These are phyloP conservation scores for Arthrobotrys pseudoclavata DNA, from an alignment of 2,329 filamentous ascomycete species.

Conservation along the genomic window DNA sequence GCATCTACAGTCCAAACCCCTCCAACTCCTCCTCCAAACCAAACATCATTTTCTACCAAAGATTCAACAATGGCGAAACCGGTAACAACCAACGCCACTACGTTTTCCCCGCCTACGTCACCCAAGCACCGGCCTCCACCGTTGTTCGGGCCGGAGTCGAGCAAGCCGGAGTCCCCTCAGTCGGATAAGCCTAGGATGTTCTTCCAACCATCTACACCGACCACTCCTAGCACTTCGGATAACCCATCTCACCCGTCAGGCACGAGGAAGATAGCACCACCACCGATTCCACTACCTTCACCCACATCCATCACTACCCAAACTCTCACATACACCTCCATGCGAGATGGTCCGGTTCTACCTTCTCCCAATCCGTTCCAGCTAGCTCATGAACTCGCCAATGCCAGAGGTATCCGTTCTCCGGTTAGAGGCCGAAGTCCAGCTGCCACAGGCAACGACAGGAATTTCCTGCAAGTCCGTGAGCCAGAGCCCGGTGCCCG, in stretches of 20 bases:
- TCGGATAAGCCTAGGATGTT: slow-evolving; percentile 58
- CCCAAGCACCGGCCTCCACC: slow-evolving; percentile 58
- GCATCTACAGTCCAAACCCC: slow-evolving; percentile 58
- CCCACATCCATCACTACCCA: slow-evolving; percentile 52
- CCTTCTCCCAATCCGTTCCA: slow-evolving; percentile 58
- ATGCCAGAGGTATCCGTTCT: slow-evolving; percentile 59
- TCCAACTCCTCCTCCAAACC: slow-evolving; percentile 58
- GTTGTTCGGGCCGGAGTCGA: slow-evolving; percentile 46
- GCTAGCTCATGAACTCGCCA: slow-evolving; percentile 57
- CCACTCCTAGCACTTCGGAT: slow-evolving; percentile 55
- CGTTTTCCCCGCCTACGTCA: slow-evolving; percentile 58
- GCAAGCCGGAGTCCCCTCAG: slow-evolving; percentile 50
- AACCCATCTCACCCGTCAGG: slow-evolving; percentile 56
- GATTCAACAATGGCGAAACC: slow-evolving; percentile 57
- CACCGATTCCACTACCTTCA: slow-evolving; percentile 55
- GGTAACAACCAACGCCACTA: slow-evolving; percentile 50
- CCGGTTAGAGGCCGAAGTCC: slow-evolving; percentile 60
- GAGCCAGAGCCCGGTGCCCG: slow-evolving; percentile 56
- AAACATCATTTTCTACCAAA: slow-evolving; percentile 57
- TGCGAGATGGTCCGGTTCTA: slow-evolving; percentile 47
- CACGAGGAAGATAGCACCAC: slow-evolving; percentile 54
- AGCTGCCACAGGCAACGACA: slow-evolving; percentile 45
- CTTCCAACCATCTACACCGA: slow-evolving; percentile 59
- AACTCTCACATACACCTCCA: slow-evolving; percentile 53
- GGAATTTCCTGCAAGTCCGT: slow-evolving; percentile 58